These are phyloP conservation scores for Zoysia pacifica DNA, from an alignment of 176 grass and related monocot species.

Conservation along the genomic window DNA sequence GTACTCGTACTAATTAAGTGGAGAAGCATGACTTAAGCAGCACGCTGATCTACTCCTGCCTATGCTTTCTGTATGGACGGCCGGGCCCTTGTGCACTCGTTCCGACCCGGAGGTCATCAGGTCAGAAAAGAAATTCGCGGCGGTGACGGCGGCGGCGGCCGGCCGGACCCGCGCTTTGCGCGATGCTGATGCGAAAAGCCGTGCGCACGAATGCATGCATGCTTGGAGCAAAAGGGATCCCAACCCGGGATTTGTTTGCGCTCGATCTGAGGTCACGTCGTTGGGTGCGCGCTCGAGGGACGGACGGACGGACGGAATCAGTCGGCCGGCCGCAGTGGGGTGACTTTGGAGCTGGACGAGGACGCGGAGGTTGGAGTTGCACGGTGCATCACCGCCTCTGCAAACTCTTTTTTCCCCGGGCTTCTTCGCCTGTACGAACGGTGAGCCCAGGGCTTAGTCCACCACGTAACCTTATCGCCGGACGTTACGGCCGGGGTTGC, in stretches of 20 bases:
- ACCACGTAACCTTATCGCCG: not conserved
- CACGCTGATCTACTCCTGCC: not conserved
- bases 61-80: not conserved
- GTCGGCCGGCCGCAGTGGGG: not conserved
- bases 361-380: not conserved
- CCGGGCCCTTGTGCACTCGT: conserved; percentile 18
- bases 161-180: not conserved
- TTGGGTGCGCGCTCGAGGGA: conserved; percentile 30
- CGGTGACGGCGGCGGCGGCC: conserved; percentile 1
- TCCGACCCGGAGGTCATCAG: conserved; percentile 14
- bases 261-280: not conserved
- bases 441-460: not conserved
- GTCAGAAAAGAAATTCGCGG: conserved; percentile 3
- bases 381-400: not conserved
- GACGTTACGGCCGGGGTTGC: not conserved
- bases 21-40: conserved; percentile 36
- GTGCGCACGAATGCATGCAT: not conserved
- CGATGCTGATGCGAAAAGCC: not conserved
- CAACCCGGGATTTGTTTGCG: not conserved
- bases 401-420: not conserved
- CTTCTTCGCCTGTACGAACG: not conserved
- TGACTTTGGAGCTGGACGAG: no score
- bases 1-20: not conserved
- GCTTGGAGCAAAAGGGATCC: not conserved
- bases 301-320: not conserved